Evolutionary conservation across 441 rosid genomes (phyloP), one percentile per base, ranked within the genome.

Genomic region (Geranium incanum): DNA sequence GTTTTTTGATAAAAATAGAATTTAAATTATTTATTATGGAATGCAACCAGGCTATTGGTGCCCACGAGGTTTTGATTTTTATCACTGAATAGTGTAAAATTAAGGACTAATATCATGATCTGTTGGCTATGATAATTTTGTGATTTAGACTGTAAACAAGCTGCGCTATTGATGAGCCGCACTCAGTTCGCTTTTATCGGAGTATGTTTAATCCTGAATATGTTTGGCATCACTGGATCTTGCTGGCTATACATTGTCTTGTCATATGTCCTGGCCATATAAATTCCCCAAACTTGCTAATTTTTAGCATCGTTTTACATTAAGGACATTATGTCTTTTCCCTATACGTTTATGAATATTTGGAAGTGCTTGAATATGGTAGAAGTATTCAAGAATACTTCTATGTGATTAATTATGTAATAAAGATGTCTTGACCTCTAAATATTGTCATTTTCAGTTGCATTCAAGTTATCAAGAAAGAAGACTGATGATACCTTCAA

Each of bases 401-500:
- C 43, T 7, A 39, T 39, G 64, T 59, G 64, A 59, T 59, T 21
- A 9, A 1, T 36, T 6, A 9, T 6, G 66, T 21, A 19, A 12
- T 1, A 60, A 5, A 60, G 66, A 19, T 60, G 18, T 60, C 8
- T 19, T 60, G 66, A 60, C 36, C 23, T 21, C 5, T 60, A 60
- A 19, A 1, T 60, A n/a, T 48, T 48, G 6, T 59, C 9, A 13
- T 19, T 19, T 79, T 72, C 82, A 94, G 99, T 92, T 79, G 94
- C 99, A n/a, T 86, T 84, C 86, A 95, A 89, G 84, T 74, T 95
- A 77, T 77, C 88, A 38, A 82, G 93, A 80, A 85, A 82, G 83
- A 95, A 90, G 86, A 78, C 77, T 52, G 97, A 90, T 74, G 97
- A 92, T 75, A 85, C 87, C 72, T 78, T 92, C 78, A 95, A 85